Conservation (phyloP, 2,329 filamentous ascomycete genomes). For the Cercospora zeae-maydis region DNA sequence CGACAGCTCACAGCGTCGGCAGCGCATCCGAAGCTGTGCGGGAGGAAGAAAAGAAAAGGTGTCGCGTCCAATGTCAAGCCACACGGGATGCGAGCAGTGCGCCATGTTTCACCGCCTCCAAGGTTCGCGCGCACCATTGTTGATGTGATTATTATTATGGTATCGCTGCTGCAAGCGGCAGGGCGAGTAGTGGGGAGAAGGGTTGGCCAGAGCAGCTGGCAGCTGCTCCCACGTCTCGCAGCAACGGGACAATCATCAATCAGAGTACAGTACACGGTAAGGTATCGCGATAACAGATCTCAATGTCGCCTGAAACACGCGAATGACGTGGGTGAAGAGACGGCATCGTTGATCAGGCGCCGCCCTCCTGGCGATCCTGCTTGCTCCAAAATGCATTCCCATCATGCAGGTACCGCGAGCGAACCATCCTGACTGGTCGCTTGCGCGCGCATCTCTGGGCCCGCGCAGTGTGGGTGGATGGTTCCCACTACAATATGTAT, state of each 20-base stretch:
- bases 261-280: too few species aligned
- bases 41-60: background rate
- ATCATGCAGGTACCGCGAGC: constrained; percentile 6
- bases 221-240: background rate
- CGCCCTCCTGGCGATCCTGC: constrained; percentile 4
- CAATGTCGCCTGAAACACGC: constrained; percentile 10
- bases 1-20: background rate
- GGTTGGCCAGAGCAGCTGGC: too few species aligned
- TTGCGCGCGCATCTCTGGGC: too few species aligned
- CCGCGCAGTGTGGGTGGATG: too few species aligned
- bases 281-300: background rate
- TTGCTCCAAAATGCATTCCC: too few species aligned
- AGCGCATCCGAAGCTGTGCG: background rate
- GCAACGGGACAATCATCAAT: too few species aligned
- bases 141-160: too few species aligned
- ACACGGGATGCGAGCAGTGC: background rate
- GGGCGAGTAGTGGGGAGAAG: too few species aligned
- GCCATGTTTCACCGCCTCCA: constrained; percentile 1
- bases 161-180: background rate
- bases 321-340: constrained; percentile 4
- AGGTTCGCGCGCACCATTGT: background rate
- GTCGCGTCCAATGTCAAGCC: background rate
- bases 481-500: too few species aligned
- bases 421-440: background rate
- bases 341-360: constrained; percentile 3